Base-by-base conservation (phyloP, 2,329 filamentous ascomycete species). In the Penicillium sp. region DNA sequence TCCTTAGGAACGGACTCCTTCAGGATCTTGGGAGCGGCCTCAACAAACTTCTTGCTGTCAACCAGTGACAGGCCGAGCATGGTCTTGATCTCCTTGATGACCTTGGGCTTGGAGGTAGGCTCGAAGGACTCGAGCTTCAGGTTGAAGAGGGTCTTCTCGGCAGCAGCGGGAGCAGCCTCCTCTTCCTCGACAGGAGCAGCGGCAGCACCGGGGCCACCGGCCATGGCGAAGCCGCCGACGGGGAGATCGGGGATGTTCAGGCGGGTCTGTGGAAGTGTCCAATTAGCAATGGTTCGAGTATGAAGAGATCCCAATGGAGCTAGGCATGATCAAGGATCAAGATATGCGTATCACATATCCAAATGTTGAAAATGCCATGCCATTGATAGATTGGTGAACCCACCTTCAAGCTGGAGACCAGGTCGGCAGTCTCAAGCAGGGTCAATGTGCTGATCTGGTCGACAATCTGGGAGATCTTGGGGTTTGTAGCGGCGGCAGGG, bases 1-100 rank as follows among this genome's bases (percentile, higher is more conserved):
- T 99, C 94, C 86, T 99, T 99, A 61, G 93, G 90, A 65, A 99
- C 92, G 48, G 90, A 92, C 80, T 99, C 94, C 87, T 97, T 97
- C 91, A 99, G 90, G 77, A 91, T 81, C 88, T 99, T 99, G 62
- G 94, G 94, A 66, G 90, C 92, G 72, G 90, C 91, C 84, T 99
- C 94, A 64, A 99, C 94, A 71, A 99, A 99, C 83, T 99, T 99
- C 89, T 99, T 99, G 80, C 91, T 96, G 79, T 99, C 94, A 66
- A 99, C 95, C 81, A 99, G 84, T 75, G 90, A 95, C 72, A 99
- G 79, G 42, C 94, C 94, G 57, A 99, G 82, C 86, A 99, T 83
- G 71, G 86, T 87, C 87, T 99, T 99, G 81, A 99, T 85, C 82
- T 99, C 94, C 86, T 99, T 99, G 84, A 99, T 99, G 69, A 99